phyloP scores from a whole-genome alignment of 1,284 basidiomycete genomes.

The Exobasidium rhododendri region DNA sequence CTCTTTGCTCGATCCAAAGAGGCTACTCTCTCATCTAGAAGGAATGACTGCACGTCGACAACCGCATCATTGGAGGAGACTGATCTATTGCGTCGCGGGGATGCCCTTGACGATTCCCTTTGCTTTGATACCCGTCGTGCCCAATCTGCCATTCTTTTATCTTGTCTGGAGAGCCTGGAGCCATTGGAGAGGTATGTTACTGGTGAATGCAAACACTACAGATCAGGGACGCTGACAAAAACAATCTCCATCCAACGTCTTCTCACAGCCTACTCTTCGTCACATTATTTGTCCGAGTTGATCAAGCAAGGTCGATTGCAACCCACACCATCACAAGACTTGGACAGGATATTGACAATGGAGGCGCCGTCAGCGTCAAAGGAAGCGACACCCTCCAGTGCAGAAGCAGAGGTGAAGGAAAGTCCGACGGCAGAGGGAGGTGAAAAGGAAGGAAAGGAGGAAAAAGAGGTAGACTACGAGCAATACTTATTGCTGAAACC shows the following conservation, averaged over 20 bases:
- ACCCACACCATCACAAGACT: slow-evolving; percentile 31
- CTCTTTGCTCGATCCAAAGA: slow-evolving; percentile 23
- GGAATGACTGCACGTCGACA: slow-evolving; percentile 30
- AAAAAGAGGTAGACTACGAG: slow-evolving; percentile 8
- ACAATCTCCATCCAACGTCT: neutral
- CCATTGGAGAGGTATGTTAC: slow-evolving; percentile 42
- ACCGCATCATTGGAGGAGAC: slow-evolving; percentile 40
- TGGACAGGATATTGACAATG: slow-evolving; percentile 24
- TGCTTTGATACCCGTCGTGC: slow-evolving; percentile 47
- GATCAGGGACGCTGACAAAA: neutral
- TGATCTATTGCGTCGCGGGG: slow-evolving; percentile 41
- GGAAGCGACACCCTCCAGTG: neutral
- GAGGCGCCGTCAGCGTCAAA: neutral
- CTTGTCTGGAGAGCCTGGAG: slow-evolving; percentile 49
- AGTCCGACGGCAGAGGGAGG: too few relatives aligned
- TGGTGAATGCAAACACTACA: too few relatives aligned
- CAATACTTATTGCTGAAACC: slow-evolving; percentile 14
- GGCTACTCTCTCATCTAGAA: slow-evolving; percentile 32
- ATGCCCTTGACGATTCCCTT: slow-evolving; percentile 50
- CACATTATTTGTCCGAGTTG: slow-evolving; percentile 30
- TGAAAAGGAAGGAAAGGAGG: neutral
- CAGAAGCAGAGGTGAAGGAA: slow-evolving; percentile 4
- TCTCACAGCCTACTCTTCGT: slow-evolving; percentile 40
- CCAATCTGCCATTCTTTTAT: slow-evolving; percentile 53
- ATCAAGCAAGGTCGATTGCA: slow-evolving; percentile 32